Percentiles rank a stretch among this genome's conserved stretches.
Conservation (phyloP, 2,329 filamentous ascomycete species). For the Clonostachys rhizophaga region DNA sequence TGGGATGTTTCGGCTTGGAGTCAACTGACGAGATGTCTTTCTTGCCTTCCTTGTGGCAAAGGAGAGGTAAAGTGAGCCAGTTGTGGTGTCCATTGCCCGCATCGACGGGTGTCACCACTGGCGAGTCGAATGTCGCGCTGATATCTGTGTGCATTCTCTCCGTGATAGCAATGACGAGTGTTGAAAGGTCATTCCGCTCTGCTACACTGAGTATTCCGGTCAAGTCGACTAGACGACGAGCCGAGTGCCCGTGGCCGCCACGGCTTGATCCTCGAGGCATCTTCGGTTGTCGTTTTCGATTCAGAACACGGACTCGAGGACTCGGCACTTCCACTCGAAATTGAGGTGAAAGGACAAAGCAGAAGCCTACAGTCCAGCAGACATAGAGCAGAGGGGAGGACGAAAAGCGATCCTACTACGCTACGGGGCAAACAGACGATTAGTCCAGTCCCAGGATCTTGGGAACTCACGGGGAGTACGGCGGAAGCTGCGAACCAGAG, state of each 20-base stretch:
- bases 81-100: constrained; percentile 21
- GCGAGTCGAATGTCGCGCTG: constrained; percentile 44
- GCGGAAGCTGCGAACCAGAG: too few species aligned
- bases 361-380: too few species aligned
- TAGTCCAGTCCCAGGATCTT: too few species aligned
- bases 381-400: too few species aligned
- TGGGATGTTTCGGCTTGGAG: constrained; percentile 1
- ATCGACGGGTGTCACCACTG: constrained; percentile 23
- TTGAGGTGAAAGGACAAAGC: neutral
- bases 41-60: constrained; percentile 15
- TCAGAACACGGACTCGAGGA: neutral
- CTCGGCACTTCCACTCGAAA: neutral
- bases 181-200: constrained; percentile 47
- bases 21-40: constrained; percentile 2
- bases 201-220: constrained; percentile 39
- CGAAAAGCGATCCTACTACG: too few species aligned
- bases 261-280: constrained; percentile 35
- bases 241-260: constrained; percentile 16
- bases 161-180: constrained; percentile 45
- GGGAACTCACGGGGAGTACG: too few species aligned
- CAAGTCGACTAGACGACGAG: constrained; percentile 44
- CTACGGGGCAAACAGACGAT: too few species aligned
- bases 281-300: neutral
- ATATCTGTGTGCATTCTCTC: constrained; percentile 51
- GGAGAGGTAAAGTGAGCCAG: constrained; percentile 27